phyloP scores from a whole-genome alignment of 768 basidiomycete species.

The Mycena amicta region DNA sequence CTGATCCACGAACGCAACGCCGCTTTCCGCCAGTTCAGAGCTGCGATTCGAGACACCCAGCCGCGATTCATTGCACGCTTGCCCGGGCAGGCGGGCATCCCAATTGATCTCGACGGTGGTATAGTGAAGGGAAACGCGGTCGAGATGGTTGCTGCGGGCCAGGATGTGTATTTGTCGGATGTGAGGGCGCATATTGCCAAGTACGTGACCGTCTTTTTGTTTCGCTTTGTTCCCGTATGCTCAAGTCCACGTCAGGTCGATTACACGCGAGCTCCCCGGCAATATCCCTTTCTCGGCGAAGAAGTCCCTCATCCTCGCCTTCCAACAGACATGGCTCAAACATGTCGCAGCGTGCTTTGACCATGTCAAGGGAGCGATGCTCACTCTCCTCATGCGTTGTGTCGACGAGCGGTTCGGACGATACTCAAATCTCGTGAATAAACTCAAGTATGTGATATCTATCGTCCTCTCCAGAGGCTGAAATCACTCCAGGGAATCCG shows the following conservation, averaged over 20 bases:
- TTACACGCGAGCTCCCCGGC: conserved; percentile 40
- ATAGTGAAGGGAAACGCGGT: conserved; percentile 9
- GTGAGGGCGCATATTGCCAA: conserved; percentile 34
- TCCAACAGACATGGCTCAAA: conserved; percentile 34
- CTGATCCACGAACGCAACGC: conserved; percentile 36
- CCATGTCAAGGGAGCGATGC: conserved; percentile 28
- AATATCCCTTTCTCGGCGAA: conserved; percentile 43
- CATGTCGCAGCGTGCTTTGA: conserved; percentile 28
- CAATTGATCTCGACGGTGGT: conserved; percentile 20
- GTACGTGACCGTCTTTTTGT: conserved; percentile 31
- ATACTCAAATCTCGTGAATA: conserved; percentile 36
- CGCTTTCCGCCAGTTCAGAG: conserved; percentile 32
- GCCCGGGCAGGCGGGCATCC: conserved; percentile 5
- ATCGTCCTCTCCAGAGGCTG: neutral
- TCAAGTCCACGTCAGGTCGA: conserved; percentile 28
- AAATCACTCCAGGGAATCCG: conserved; percentile 7
- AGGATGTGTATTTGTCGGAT: conserved; percentile 32
- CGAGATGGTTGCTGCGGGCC: conserved; percentile 21
- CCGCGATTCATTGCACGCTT: conserved; percentile 41
- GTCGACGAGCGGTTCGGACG: conserved; percentile 41
- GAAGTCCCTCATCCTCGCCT: conserved; percentile 32
- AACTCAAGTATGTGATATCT: conserved; percentile 37
- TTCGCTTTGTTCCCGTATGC: neutral
- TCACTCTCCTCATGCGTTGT: conserved; percentile 32
- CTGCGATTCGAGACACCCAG: conserved; percentile 32